Evolutionary conservation across 495 filamentous ascomycete genomes (phyloP), one percentile per base, ranked within the genome.

Genomic region (Penicillium maclennaniae): DNA sequence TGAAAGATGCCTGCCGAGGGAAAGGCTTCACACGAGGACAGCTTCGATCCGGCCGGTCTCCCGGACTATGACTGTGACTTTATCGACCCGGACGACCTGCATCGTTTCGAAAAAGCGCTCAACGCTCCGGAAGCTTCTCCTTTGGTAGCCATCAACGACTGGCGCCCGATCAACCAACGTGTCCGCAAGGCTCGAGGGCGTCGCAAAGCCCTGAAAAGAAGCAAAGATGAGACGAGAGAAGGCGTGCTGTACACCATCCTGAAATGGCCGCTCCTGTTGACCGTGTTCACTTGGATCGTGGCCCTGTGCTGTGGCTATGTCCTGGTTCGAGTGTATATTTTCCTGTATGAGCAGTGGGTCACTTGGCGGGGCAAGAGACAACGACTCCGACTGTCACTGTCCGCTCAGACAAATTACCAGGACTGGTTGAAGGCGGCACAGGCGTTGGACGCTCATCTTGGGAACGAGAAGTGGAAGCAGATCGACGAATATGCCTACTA

Each of bases 401-500:
- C 84, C 45, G 76, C 78, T 2, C 83, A 90, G 52, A 82, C 71
- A 7, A 86, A 72, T 53, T 97, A 97, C 68, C 67, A 74, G 31
- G 89, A 93, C 57, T 98, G 93, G 93, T 79, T 89, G 28, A 62
- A 69, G 15, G 85, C 83, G 4, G 92, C 95, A 8, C 81, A 84
- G 59, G 79, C 86, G 54, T 76, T 97, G 68, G 93, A 98, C 73
- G 71, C 69, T 8, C 87, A 89, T 65, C 76, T 97, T 36, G 89
- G 91, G 1, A 92, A 91, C 55, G 83, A 88, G 54, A 63, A 73
- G 51, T 98, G 95, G 95, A 97, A 92, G 69, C 78, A 86, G 59
- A 76, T 78, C 19, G 90, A 96, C 55, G 90, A 88, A 49, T 97
- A 91, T 72, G 93, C 91, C 14, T 97, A 97, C 71, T 98, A 98